Conservation (phyloP, 805 yeast genomes). For the Zygotorulaspora chibaensis region DNA sequence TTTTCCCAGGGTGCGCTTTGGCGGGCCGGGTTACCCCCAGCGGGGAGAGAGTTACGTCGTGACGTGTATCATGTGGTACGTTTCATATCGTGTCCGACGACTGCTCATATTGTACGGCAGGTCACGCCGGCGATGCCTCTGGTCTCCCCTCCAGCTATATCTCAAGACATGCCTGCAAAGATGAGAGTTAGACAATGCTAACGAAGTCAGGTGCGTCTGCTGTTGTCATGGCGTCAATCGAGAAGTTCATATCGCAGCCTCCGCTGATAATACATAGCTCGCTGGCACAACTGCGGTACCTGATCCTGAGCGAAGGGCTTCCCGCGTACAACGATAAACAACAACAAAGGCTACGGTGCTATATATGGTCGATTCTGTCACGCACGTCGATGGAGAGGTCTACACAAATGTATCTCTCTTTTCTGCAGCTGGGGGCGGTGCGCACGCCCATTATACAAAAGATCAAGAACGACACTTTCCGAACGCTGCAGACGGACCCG, state of each 20-base stretch:
- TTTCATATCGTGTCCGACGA: no score
- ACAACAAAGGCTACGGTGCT: constrained; percentile 41
- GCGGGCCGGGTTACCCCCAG: no score
- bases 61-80: no score
- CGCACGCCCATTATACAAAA: constrained; percentile 50
- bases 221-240: constrained; percentile 11
- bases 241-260: constrained; percentile 15
- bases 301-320: constrained; percentile 24
- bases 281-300: constrained; percentile 17
- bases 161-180: no score
- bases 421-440: constrained; percentile 55
- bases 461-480: constrained; percentile 78
- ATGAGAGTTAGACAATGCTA: no score
- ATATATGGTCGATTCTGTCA: constrained; percentile 76
- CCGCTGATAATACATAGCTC: constrained; percentile 19
- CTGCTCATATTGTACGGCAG: no score
- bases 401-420: constrained; percentile 50
- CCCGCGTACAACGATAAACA: constrained; percentile 18
- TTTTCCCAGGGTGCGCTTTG: no score
- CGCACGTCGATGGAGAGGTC: constrained; percentile 54
- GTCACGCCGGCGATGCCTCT: no score
- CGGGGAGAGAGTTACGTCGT: no score
- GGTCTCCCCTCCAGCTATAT: no score
- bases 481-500: constrained; percentile 75
- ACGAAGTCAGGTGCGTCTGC: not conserved